phyloP scores from a whole-genome alignment of 1,284 basidiomycete genomes.

The Boletus mariae region DNA sequence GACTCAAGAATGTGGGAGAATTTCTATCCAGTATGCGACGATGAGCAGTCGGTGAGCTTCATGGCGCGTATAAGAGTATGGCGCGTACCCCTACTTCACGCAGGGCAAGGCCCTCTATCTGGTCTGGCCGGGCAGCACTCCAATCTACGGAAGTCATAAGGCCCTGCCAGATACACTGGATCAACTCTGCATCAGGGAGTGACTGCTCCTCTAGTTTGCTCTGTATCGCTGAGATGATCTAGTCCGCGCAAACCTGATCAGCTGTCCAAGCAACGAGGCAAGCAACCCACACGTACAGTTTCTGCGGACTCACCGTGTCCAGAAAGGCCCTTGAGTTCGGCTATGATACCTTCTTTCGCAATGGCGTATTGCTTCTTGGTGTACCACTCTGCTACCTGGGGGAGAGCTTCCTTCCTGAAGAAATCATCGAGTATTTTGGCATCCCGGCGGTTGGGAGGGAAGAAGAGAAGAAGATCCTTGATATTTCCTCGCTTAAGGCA shows the following conservation, averaged over 20 bases:
- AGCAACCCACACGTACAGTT: conserved; percentile 44
- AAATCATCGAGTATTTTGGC: conserved; percentile 75
- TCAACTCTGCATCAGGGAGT: conserved; percentile 79
- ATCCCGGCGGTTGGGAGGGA: conserved; percentile 79
- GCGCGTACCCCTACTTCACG: conserved; percentile 75
- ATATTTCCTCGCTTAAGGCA: conserved; percentile 80
- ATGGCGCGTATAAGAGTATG: not conserved
- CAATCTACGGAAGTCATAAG: conserved; percentile 86
- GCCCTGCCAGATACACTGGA: conserved; percentile 88
- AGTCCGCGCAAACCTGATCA: conserved; percentile 11
- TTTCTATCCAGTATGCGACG: conserved; percentile 47
- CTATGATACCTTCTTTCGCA: conserved; percentile 65
- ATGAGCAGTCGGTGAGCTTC: conserved; percentile 1
- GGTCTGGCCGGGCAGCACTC: conserved; percentile 83
- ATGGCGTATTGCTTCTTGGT: conserved; percentile 80
- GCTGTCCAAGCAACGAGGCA: conserved; percentile 3
- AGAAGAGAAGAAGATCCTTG: conserved; percentile 84
- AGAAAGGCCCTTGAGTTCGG: conserved; percentile 56
- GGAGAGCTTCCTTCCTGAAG: conserved; percentile 77
- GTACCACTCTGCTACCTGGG: conserved; percentile 88
- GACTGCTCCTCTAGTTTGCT: conserved; percentile 62
- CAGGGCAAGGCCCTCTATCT: conserved; percentile 81
- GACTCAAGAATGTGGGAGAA: conserved; percentile 82
- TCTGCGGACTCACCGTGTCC: conserved; percentile 61
- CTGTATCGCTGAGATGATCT: conserved; percentile 79